phyloP scores from a whole-genome alignment of 495 filamentous ascomycete genomes.

The Penicillium ucsense region DNA sequence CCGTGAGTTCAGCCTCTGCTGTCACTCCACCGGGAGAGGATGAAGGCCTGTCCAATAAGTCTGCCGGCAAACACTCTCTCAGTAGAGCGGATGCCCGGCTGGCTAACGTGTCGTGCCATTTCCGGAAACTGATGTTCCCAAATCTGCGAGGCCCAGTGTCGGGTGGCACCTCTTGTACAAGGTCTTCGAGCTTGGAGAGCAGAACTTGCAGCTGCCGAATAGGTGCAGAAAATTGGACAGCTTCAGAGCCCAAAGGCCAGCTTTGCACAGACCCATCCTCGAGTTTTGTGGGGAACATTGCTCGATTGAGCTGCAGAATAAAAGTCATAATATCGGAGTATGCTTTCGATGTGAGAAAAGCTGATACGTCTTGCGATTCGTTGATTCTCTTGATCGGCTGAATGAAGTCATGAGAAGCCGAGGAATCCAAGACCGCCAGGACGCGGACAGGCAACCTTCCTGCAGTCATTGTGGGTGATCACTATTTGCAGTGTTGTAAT shows the following conservation, averaged over 20 bases:
- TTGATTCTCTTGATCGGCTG: constrained; percentile 62
- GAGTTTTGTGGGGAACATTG: constrained; percentile 63
- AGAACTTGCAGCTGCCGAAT: constrained; percentile 55
- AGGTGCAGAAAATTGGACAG: constrained; percentile 44
- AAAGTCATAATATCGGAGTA: constrained; percentile 83
- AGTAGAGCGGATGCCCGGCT: constrained; percentile 49
- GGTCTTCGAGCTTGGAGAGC: constrained; percentile 47
- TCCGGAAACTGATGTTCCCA: constrained; percentile 81
- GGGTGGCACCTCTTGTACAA: constrained; percentile 72
- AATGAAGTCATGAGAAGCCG: constrained; percentile 21
- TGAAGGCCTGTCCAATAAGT: constrained; percentile 33
- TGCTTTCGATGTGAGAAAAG: constrained; percentile 67
- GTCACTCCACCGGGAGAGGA: constrained; percentile 18
- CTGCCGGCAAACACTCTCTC: constrained; percentile 46
- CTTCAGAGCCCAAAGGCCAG: constrained; percentile 44
- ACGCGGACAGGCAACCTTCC: constrained; percentile 17
- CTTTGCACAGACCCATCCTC: constrained; percentile 31
- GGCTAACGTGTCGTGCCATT: constrained; percentile 64
- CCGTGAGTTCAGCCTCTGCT: constrained; percentile 55
- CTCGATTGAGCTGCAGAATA: constrained; percentile 77
- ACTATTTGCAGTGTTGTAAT: too few species aligned
- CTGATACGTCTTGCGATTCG: constrained; percentile 64
- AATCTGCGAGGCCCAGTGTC: constrained; percentile 80
- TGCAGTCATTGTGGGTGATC: constrained; percentile 15
- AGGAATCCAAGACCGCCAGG: constrained; percentile 21